phyloP scores from a whole-genome alignment of 228 moss, liverwort and hornwort genomes.

The Sphagnum magellanicum region DNA sequence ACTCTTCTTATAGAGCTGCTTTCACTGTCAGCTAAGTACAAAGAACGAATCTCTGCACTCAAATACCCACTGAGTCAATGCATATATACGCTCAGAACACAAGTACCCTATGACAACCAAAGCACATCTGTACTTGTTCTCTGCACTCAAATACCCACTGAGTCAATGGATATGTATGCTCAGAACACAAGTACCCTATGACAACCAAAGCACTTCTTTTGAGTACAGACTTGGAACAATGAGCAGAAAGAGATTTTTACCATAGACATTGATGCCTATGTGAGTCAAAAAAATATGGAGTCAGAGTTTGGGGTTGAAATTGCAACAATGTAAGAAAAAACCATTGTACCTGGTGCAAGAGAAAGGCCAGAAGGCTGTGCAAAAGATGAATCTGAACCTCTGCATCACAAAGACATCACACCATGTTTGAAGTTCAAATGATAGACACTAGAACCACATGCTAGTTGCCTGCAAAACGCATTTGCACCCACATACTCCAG shows the following conservation, averaged over 20 bases:
- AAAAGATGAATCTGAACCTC: conserved; percentile 78
- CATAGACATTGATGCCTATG: no score
- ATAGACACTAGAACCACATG: no score
- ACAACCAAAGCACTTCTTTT: no score
- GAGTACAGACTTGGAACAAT: no score
- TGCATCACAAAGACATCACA: conserved; percentile 19
- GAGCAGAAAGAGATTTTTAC: no score
- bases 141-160: conserved; percentile 17
- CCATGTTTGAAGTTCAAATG: not conserved
- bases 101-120: no score
- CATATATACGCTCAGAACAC: not conserved
- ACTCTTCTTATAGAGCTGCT: conserved; percentile 88
- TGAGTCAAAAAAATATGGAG: no score
- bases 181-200: no score
- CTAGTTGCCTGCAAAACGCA: no score
- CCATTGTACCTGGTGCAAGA: conserved; percentile 50
- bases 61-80: not conserved
- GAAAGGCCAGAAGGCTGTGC: conserved; percentile 98
- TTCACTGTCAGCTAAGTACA: conserved; percentile 90
- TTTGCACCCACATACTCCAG: no score
- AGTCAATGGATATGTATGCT: not conserved
- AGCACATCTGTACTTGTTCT: conserved; percentile 1
- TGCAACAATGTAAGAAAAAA: not conserved
- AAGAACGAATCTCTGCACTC: conserved; percentile 44
- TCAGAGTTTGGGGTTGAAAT: no score